Evolutionary conservation across 2,329 filamentous ascomycete genomes (phyloP).

Genomic region (Knufia petricola): DNA sequence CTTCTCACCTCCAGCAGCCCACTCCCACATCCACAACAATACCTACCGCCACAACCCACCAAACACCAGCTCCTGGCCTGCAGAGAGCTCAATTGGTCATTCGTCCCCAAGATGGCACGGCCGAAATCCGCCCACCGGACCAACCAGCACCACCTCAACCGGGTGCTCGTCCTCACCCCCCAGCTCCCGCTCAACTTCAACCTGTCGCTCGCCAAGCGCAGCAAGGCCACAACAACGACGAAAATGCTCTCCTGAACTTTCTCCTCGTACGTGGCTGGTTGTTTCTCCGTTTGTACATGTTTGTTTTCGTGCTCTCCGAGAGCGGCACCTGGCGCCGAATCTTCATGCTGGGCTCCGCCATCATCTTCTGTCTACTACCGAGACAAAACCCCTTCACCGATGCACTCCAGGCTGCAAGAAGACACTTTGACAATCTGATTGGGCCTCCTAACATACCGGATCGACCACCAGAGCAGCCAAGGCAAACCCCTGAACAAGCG

Average conservation of each 20-base stretch:
- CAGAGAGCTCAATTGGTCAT: conserved; percentile 2
- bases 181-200: background rate
- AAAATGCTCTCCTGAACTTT: conserved; percentile 31
- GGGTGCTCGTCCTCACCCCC: conserved; percentile 3
- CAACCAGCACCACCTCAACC: conserved; percentile 5
- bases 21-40: conserved; percentile 1
- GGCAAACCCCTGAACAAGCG: background rate
- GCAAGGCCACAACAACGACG: conserved; percentile 6
- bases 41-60: background rate
- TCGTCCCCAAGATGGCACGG: background rate
- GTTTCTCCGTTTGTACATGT: conserved; percentile 47
- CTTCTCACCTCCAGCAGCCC: background rate
- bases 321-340: conserved; percentile 38
- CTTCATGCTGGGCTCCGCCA: conserved; percentile 30
- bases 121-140: background rate
- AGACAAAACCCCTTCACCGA: conserved; percentile 32
- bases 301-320: conserved; percentile 49
- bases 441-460: conserved; percentile 12
- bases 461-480: conserved; percentile 7
- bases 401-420: conserved; percentile 32
- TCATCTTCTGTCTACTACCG: conserved; percentile 32
- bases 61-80: background rate
- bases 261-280: conserved; percentile 45
- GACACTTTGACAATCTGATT: conserved; percentile 37
- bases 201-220: background rate